Conservation (phyloP, 208 protist genomes). For the Trypanosoma theileri region DNA sequence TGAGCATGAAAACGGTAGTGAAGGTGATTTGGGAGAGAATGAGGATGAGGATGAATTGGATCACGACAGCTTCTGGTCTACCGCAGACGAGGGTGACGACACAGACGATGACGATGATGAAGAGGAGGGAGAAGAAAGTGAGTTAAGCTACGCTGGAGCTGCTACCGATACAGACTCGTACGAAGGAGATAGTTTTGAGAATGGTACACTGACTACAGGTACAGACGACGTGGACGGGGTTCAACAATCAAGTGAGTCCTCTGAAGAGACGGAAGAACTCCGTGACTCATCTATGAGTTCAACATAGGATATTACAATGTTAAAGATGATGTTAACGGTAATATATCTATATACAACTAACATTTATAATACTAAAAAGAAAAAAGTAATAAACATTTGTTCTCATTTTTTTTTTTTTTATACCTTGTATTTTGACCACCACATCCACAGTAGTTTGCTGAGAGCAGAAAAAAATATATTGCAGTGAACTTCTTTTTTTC, state of each 20-base stretch:
- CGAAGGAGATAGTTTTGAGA: not conserved
- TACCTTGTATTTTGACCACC: too few species aligned
- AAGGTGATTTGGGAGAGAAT: slow-evolving; percentile 41
- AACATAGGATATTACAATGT: slow-evolving; percentile 12
- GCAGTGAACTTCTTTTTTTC: too few species aligned
- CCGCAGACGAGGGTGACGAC: slow-evolving; percentile 18
- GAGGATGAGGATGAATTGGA: slow-evolving; percentile 48
- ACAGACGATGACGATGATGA: slow-evolving; percentile 26
- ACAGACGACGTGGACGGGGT: slow-evolving; percentile 31
- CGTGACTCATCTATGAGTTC: slow-evolving; percentile 24
- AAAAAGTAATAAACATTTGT: slow-evolving; percentile 2
- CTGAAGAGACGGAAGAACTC: slow-evolving; percentile 28
- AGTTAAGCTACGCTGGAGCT: not conserved
- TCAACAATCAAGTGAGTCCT: slow-evolving; percentile 27
- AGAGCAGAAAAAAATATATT: too few species aligned
- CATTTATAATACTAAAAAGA: too few species aligned
- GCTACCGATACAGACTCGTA: slow-evolving; percentile 6
- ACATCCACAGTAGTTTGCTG: too few species aligned
- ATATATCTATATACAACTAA: slow-evolving; percentile 6
- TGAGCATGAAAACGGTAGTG: slow-evolving; percentile 34
- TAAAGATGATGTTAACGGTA: not conserved
- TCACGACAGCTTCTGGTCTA: slow-evolving; percentile 29
- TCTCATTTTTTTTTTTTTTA: too few species aligned
- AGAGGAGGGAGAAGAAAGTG: slow-evolving; percentile 15
- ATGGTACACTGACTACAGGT: slow-evolving; percentile 1